phyloP scores from a whole-genome alignment of 345 rosid species.

The Ceriops decandra region DNA sequence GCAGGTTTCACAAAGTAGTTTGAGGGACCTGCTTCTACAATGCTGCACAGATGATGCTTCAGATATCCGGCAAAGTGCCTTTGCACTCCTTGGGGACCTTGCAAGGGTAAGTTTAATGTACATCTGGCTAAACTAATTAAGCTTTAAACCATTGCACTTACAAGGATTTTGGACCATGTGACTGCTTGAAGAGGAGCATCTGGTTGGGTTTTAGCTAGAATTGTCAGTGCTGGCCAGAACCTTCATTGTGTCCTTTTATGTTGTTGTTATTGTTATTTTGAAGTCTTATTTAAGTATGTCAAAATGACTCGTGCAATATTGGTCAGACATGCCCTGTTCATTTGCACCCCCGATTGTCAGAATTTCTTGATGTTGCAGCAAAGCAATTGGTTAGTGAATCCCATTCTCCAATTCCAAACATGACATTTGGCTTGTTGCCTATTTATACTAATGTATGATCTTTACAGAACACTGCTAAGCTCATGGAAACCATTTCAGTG shows the following conservation, averaged over 20 bases:
- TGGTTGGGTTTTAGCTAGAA: slow-evolving; percentile 7
- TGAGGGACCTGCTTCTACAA: slow-evolving; percentile 77
- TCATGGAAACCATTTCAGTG: slow-evolving; percentile 72
- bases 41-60: slow-evolving; percentile 81
- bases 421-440: slow-evolving; percentile 8
- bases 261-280: slow-evolving; percentile 3
- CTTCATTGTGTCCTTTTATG: slow-evolving; percentile 4
- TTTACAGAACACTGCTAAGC: slow-evolving; percentile 58
- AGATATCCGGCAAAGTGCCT: slow-evolving; percentile 87
- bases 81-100: slow-evolving; percentile 85
- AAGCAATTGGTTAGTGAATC: slow-evolving; percentile 67
- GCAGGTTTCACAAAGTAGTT: slow-evolving; percentile 74
- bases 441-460: slow-evolving; percentile 17
- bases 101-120: slow-evolving; percentile 49
- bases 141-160: background rate
- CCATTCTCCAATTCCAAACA: slow-evolving; percentile 16
- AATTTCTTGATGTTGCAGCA: slow-evolving; percentile 64
- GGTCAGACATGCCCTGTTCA: slow-evolving; percentile 61
- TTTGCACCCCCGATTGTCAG: slow-evolving; percentile 59
- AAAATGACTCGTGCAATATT: slow-evolving; percentile 6
- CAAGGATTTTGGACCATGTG: background rate
- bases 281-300: background rate
- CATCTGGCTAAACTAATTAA: slow-evolving; percentile 4
- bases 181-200: background rate
- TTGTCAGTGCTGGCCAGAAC: slow-evolving; percentile 1